A percentile compares a stretch with the other conserved stretches of the same genome.
Conservation (phyloP, 352 stramenopile species). For the Pythium sukuiense region DNA sequence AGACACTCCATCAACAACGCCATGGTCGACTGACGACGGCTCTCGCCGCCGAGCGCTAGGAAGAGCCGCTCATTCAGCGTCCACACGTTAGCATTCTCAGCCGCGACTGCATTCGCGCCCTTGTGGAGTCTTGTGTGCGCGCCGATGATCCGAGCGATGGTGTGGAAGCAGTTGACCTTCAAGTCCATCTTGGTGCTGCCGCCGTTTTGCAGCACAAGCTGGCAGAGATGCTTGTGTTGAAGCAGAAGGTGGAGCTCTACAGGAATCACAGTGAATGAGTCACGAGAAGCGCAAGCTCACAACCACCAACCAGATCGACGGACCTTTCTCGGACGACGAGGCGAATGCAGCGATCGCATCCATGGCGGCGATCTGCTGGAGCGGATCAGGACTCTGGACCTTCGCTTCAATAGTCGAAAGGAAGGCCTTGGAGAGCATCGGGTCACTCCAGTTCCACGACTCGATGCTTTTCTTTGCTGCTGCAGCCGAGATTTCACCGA, state of each 20-base stretch:
- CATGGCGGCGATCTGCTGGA: constrained; percentile 85
- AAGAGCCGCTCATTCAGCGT: constrained; percentile 66
- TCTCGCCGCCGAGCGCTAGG: constrained; percentile 55
- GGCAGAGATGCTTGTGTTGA: constrained; percentile 66
- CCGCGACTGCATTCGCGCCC: constrained; percentile 34
- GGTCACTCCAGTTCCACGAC: constrained; percentile 78
- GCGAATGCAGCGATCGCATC: constrained; percentile 79
- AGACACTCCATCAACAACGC: constrained; percentile 71
- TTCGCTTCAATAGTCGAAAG: constrained; percentile 72
- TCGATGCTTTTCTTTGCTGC: constrained; percentile 64
- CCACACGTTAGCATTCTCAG: constrained; percentile 68
- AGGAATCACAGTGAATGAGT: constrained; percentile 14
- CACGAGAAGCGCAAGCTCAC: neutral
- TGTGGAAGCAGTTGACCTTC: constrained; percentile 77
- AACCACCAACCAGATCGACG: neutral
- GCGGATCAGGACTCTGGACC: constrained; percentile 55
- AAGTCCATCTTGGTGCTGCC: constrained; percentile 66
- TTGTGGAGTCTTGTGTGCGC: constrained; percentile 46
- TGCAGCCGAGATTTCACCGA: constrained; percentile 76
- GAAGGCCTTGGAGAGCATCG: constrained; percentile 74
- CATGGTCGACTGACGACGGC: constrained; percentile 56
- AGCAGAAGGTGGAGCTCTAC: constrained; percentile 71
- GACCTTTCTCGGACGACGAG: constrained; percentile 80
- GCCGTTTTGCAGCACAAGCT: constrained; percentile 55
- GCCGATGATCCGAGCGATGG: constrained; percentile 57